Conservation (phyloP, 2,329 filamentous ascomycete species). For the Plectosphaerella cucumerina region DNA sequence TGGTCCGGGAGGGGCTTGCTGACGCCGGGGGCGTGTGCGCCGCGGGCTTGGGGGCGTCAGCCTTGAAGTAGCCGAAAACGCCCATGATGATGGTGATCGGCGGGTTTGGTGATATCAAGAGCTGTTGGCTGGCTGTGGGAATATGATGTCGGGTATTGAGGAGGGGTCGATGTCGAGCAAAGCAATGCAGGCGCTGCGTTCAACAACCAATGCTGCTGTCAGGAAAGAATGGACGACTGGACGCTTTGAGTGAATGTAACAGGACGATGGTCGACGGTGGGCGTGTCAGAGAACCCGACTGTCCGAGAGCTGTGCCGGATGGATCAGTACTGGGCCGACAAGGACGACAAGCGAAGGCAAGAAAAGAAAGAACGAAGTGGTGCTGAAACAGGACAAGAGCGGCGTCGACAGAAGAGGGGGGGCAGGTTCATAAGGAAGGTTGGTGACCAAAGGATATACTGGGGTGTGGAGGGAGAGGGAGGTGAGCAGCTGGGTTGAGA, state of each 20-base stretch:
- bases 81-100: constrained; percentile 45
- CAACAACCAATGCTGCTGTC: background rate
- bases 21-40: constrained; percentile 8
- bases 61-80: constrained; percentile 59
- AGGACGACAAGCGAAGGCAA: background rate
- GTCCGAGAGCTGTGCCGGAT: background rate
- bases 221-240: too few species aligned
- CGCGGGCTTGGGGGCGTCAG: constrained; percentile 33
- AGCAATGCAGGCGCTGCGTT: background rate
- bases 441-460: too few species aligned
- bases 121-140: background rate
- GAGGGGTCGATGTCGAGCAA: background rate
- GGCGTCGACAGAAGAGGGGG: constrained; percentile 4
- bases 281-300: too few species aligned
- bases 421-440: too few species aligned
- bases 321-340: background rate
- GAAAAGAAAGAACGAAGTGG: background rate
- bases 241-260: too few species aligned
- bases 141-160: background rate
- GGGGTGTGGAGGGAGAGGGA: too few species aligned
- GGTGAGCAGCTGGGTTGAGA: too few species aligned
- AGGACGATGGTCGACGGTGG: background rate
- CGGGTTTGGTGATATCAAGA: too few species aligned
- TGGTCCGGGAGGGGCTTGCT: constrained; percentile 15
- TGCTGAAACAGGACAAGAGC: constrained; percentile 6